Evolutionary conservation across 495 filamentous ascomycete genomes (phyloP), one percentile per base, ranked within the genome.

Genomic region (Neurospora africana): DNA sequence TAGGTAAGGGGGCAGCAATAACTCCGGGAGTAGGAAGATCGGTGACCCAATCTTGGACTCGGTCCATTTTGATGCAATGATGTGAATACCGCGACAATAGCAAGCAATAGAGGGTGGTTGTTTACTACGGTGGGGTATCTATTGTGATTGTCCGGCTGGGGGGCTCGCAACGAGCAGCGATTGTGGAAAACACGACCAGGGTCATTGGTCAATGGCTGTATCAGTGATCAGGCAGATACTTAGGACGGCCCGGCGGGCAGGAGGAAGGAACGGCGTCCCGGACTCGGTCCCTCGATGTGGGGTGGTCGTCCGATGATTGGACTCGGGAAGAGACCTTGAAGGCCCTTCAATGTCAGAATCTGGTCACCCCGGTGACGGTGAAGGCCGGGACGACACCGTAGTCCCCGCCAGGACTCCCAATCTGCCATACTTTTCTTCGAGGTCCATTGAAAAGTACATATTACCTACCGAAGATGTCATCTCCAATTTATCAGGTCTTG

Each of bases 291-390:
- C n/a, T 30, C 27, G 27, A 17, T 3, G 53, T 65, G 53, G 53
- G 27, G 53, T 65, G 27, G 6, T 9, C 53, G 53, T 65, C 53
- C 53, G 53, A 65, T 33, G 53, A 3, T 61, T 30, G 53, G 53
- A 58, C 47, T 23, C 5, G 47, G 44, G 47, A 58, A 58, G 47
- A 58, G 19, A 61, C 27, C 21, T 27, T 65, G n/a, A n/a, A n/a
- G 53, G 53, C 53, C 53, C 27, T 65, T 65, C 53, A 65, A 65
- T 65, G 27, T 65, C 15, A 65, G 53, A 33, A 30, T 65, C 23
- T 65, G 27, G 27, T 65, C 15, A 33, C 27, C 27, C 23, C 6
- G 53, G 27, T 27, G 21, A 61, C 27, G 47, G 21, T 58, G 47
- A 58, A 17, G 47, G 43, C 2, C 40, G 40, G 40, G 17, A 43